Evolutionary conservation across 2,329 filamentous ascomycete species (phyloP).

Genomic region (Cordyceps pruinosa): DNA sequence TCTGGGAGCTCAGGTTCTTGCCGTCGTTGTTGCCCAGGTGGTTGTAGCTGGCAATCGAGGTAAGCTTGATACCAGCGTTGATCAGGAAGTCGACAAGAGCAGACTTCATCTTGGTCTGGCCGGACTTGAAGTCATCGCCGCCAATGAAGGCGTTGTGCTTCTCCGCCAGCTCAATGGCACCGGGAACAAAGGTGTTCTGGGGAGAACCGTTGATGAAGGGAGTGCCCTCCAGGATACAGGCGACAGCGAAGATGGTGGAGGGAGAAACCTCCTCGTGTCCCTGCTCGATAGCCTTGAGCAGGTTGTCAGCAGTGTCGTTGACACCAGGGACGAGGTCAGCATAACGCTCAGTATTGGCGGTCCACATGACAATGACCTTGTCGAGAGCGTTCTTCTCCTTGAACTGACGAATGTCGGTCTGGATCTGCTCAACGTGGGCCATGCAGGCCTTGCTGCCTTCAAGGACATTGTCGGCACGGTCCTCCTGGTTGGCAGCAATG

Average conservation of each 20-base stretch:
- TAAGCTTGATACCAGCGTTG: constrained; percentile 97
- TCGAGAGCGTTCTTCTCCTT: constrained; percentile 78
- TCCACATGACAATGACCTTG: constrained; percentile 97
- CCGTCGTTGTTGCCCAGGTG: constrained; percentile 99
- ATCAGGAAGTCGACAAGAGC: constrained; percentile 97
- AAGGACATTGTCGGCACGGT: constrained; percentile 86
- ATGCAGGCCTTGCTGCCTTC: constrained; percentile 75
- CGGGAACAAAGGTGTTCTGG: constrained; percentile 97
- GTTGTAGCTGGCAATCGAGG: constrained; percentile 98
- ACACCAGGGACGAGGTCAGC: constrained; percentile 81
- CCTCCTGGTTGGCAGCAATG: constrained; percentile 97
- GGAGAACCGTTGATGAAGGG: constrained; percentile 99
- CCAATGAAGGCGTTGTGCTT: constrained; percentile 85
- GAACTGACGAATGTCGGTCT: constrained; percentile 90
- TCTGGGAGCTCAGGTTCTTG: constrained; percentile 95
- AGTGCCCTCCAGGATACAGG: constrained; percentile 78
- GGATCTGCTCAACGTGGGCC: constrained; percentile 88
- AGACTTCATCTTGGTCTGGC: constrained; percentile 99
- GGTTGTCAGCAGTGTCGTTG: constrained; percentile 94
- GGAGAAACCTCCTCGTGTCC: constrained; percentile 90
- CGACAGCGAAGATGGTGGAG: constrained; percentile 92
- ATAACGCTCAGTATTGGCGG: constrained; percentile 96
- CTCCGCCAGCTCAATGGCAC: constrained; percentile 82
- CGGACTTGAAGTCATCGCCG: constrained; percentile 98
- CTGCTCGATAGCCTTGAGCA: constrained; percentile 76